Evolutionary conservation across 192 early-diverging fungal genomes (phyloP).

Genomic region (Backusella tuberculispora): DNA sequence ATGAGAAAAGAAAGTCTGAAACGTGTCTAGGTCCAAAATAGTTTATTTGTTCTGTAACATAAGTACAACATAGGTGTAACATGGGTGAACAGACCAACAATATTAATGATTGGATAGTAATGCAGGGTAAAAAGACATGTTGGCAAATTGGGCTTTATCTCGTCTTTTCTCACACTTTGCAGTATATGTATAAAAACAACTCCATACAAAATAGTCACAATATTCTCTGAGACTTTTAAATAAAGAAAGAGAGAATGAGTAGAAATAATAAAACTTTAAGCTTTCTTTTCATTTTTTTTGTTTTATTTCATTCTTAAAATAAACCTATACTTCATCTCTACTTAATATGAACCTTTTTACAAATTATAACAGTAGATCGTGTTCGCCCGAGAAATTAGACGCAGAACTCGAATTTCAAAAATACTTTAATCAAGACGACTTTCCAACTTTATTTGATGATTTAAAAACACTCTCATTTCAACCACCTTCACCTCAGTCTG

Average conservation of each 20-base stretch:
- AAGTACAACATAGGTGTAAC: background rate
- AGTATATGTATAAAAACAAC: conserved; percentile 8
- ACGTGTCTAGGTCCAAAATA: conserved; percentile 15
- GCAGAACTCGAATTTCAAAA: background rate
- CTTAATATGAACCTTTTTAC: background rate
- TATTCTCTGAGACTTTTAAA: conserved; percentile 11
- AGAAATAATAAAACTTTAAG: conserved; percentile 1
- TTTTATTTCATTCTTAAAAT: background rate
- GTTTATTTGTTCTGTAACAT: conserved; percentile 12
- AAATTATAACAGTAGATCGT: background rate
- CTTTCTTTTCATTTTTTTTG: conserved; percentile 14
- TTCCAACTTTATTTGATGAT: background rate
- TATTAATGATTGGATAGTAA: background rate
- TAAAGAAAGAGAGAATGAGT: background rate
- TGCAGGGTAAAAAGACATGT: conserved; percentile 6
- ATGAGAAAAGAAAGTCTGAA: conserved; percentile 6
- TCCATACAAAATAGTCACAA: conserved; percentile 6
- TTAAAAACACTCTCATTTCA: background rate
- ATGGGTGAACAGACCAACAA: conserved; percentile 2
- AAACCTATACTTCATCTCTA: background rate
- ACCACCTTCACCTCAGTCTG: background rate
- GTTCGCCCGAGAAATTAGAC: background rate
- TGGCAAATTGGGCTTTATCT: conserved; percentile 6
- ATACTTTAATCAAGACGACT: background rate
- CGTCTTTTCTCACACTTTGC: conserved; percentile 13